Evolutionary conservation across 2,329 filamentous ascomycete species (phyloP).

Genomic region (Graphilbum sp.): DNA sequence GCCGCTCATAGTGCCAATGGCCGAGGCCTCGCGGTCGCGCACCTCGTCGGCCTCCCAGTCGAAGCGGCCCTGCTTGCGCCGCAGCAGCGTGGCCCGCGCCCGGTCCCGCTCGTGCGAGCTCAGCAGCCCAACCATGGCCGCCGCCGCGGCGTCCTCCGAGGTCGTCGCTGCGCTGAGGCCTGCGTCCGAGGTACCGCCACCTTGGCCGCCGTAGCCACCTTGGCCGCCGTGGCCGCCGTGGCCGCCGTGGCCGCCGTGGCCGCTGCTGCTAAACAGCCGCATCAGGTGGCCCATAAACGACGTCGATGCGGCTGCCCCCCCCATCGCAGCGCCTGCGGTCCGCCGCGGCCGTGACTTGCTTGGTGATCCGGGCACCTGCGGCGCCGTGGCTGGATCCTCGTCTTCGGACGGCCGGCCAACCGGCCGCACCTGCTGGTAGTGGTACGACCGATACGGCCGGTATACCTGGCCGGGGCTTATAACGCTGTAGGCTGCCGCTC

Average conservation of each 20-base stretch:
- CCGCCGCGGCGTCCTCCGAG: not conserved
- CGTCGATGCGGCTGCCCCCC: conserved; percentile 11
- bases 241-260: conserved; percentile 11
- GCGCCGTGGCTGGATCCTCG: conserved; percentile 15
- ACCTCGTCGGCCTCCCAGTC: conserved; percentile 41
- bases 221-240: too few relatives aligned
- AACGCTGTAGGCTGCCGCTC: too few relatives aligned
- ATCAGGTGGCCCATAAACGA: conserved; percentile 53
- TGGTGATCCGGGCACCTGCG: conserved; percentile 27
- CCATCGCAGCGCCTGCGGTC: too few relatives aligned
- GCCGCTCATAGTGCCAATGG: conserved; percentile 5
- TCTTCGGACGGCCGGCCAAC: conserved; percentile 4
- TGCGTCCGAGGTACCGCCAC: not conserved
- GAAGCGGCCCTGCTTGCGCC: conserved; percentile 36
- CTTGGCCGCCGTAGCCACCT: too few relatives aligned
- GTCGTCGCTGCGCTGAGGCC: not conserved
- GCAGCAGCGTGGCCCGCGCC: conserved; percentile 25
- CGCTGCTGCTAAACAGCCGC: conserved; percentile 36
- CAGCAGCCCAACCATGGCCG: not conserved
- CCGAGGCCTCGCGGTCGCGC: conserved; percentile 23
- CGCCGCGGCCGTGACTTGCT: conserved; percentile 38
- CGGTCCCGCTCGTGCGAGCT: not conserved
- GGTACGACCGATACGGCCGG: conserved; percentile 1
- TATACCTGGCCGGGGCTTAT: too few relatives aligned
- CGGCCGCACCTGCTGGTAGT: not conserved